These are phyloP conservation scores for Aureobasidium sp. DNA, from an alignment of 2,329 filamentous ascomycete genomes.

Conservation along the genomic window DNA sequence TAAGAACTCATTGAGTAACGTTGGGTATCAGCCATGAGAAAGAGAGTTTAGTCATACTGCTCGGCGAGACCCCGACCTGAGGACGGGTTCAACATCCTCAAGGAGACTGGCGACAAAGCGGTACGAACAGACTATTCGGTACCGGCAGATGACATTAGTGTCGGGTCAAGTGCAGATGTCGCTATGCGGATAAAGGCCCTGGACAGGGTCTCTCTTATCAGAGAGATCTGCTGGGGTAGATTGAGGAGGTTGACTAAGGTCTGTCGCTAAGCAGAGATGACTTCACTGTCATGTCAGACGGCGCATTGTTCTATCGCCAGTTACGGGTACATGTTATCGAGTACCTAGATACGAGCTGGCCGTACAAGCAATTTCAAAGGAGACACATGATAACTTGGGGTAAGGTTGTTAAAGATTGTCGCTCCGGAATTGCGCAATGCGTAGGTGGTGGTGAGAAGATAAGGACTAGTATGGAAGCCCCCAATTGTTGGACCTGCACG, in stretches of 20 bases:
- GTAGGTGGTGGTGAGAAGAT: background rate
- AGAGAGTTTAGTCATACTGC: slow-evolving; percentile 1
- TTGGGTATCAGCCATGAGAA: background rate
- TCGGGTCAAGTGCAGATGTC: background rate
- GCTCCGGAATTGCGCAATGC: background rate
- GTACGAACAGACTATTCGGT: background rate
- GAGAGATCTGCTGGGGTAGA: slow-evolving; percentile 5
- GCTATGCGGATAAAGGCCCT: background rate
- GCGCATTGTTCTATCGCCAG: background rate
- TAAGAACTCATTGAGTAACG: background rate
- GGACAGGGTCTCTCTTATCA: background rate
- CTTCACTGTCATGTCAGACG: background rate
- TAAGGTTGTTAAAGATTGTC: background rate
- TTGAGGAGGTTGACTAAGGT: slow-evolving; percentile 3
- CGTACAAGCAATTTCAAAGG: background rate
- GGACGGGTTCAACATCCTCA: background rate
- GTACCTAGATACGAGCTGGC: background rate
- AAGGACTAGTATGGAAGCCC: background rate
- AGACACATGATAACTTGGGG: background rate
- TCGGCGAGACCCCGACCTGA: background rate
- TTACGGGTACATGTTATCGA: background rate
- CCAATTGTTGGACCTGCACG: background rate
- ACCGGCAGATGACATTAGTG: background rate
- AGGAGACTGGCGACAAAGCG: background rate
- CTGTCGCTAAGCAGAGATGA: slow-evolving; percentile 5